Conservation (phyloP, 2,329 filamentous ascomycete genomes). For the Ascochyta pisi region DNA sequence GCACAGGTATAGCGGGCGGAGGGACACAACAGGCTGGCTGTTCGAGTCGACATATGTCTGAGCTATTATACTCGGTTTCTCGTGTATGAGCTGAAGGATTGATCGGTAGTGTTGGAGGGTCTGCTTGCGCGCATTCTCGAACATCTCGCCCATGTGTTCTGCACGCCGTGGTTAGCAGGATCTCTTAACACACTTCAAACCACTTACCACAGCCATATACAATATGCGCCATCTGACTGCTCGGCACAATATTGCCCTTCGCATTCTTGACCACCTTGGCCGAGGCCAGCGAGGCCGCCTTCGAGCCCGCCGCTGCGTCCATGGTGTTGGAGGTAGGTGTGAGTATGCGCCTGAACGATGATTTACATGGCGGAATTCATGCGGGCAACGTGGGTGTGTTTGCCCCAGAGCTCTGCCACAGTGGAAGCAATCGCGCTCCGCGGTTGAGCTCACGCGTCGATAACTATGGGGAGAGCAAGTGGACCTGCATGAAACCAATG, state of each 20-base stretch:
- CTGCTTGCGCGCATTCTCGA: slow-evolving; percentile 71
- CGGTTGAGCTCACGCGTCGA: slow-evolving; percentile 21
- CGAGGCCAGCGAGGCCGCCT: slow-evolving; percentile 49
- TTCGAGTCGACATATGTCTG: slow-evolving; percentile 66
- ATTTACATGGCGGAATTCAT: slow-evolving; percentile 16
- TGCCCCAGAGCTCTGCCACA: slow-evolving; percentile 1
- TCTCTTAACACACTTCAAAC: background rate
- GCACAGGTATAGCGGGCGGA: slow-evolving; percentile 64
- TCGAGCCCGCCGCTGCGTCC: slow-evolving; percentile 51
- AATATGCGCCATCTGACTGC: slow-evolving; percentile 50
- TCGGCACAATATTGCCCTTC: slow-evolving; percentile 49
- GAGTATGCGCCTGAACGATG: background rate
- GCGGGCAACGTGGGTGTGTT: slow-evolving; percentile 2
- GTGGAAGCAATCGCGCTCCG: slow-evolving; percentile 11
- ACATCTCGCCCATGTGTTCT: slow-evolving; percentile 77
- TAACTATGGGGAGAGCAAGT: slow-evolving; percentile 25
- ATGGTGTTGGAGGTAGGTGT: slow-evolving; percentile 30
- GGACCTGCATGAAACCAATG: slow-evolving; percentile 44
- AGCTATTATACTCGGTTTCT: slow-evolving; percentile 68
- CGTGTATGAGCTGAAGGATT: slow-evolving; percentile 73
- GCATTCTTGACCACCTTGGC: slow-evolving; percentile 54
- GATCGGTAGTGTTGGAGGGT: slow-evolving; percentile 76
- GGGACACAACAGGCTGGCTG: slow-evolving; percentile 62
- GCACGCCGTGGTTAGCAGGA: slow-evolving; percentile 28
- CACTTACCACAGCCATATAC: slow-evolving; percentile 53